Evolutionary conservation across 441 rosid species (phyloP), one percentile per base, ranked within the genome.

Genomic region (Eutrema salsugineum): DNA sequence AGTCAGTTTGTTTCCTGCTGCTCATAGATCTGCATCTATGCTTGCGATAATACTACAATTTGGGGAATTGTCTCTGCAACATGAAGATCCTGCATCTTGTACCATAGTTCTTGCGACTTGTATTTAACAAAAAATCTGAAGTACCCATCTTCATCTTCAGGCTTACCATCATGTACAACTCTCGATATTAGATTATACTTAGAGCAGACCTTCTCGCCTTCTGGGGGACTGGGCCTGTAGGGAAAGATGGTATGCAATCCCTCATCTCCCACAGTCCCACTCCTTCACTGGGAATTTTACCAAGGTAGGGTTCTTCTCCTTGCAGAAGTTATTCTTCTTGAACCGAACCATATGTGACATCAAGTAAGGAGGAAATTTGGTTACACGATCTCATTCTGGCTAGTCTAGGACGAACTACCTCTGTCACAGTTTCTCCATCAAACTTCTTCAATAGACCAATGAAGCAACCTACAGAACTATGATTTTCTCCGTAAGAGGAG

Each of bases 401-500:
- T 36, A 77, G 66, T 58, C 42, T 88, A 53, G 97, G 98, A 59
- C 98, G 96, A 56, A 94, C 98, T 67, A 88, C 94, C 76, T 90
- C 94, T 20, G 99, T 94, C 76, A 90, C 80, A 4, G 84, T 61
- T 76, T 90, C 96, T 69, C 99, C 98, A 79, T 92, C 99, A 80
- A 87, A 92, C 82, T 94, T 94, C 89, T 94, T 92, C 79, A 94
- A 74, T 66, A 90, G 81, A 76, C 88, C 91, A 91, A 91, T 44
- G 90, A 79, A 71, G 98, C 96, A 72, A 94, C 96, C 99, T 94
- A n/a, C n/a, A n/a, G n/a, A n/a, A n/a, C n/a, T n/a, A n/a, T n/a
- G n/a, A n/a, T n/a, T n/a, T n/a, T n/a, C n/a, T n/a, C n/a, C n/a
- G n/a, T n/a, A n/a, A n/a, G n/a, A n/a, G n/a, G n/a, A n/a, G n/a